Evolutionary conservation across 2,329 filamentous ascomycete genomes (phyloP).

Genomic region (Xylariales sp.): DNA sequence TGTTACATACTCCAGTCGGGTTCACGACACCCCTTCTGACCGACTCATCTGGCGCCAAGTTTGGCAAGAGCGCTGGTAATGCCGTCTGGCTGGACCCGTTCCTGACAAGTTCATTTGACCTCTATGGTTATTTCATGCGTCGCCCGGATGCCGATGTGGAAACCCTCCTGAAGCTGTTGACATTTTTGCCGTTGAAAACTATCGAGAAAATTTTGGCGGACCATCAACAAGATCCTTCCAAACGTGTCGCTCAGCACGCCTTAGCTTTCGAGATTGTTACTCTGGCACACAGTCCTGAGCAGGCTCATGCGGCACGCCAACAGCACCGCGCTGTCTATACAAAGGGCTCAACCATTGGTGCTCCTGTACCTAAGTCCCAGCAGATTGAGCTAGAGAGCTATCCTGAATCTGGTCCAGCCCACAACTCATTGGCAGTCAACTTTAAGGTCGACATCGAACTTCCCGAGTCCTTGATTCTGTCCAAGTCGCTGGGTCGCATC

Average conservation of each 20-base stretch:
- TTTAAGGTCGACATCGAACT: constrained; percentile 52
- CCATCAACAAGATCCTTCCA: constrained; percentile 63
- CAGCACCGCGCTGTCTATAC: constrained; percentile 49
- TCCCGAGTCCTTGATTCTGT: constrained; percentile 50
- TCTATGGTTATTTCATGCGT: constrained; percentile 88
- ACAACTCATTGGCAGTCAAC: constrained; percentile 39
- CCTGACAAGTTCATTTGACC: constrained; percentile 76
- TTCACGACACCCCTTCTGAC: constrained; percentile 90
- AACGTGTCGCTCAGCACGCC: constrained; percentile 74
- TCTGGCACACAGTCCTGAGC: constrained; percentile 67
- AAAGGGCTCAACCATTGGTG: constrained; percentile 12
- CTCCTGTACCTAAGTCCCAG: constrained; percentile 4
- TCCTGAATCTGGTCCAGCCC: constrained; percentile 16
- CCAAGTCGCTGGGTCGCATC: constrained; percentile 53
- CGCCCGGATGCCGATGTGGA: constrained; percentile 79
- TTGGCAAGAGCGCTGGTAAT: constrained; percentile 92
- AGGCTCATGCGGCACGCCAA: constrained; percentile 58
- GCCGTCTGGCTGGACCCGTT: constrained; percentile 86
- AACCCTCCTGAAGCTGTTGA: constrained; percentile 81
- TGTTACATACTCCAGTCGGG: constrained; percentile 63
- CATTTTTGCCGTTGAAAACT: constrained; percentile 70
- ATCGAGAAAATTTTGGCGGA: constrained; percentile 65
- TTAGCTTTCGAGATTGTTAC: constrained; percentile 79
- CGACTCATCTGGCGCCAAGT: constrained; percentile 79
- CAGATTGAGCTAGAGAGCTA: constrained; percentile 13